phyloP scores from a whole-genome alignment of 805 yeast species.

The Teunomyces pallodes region DNA sequence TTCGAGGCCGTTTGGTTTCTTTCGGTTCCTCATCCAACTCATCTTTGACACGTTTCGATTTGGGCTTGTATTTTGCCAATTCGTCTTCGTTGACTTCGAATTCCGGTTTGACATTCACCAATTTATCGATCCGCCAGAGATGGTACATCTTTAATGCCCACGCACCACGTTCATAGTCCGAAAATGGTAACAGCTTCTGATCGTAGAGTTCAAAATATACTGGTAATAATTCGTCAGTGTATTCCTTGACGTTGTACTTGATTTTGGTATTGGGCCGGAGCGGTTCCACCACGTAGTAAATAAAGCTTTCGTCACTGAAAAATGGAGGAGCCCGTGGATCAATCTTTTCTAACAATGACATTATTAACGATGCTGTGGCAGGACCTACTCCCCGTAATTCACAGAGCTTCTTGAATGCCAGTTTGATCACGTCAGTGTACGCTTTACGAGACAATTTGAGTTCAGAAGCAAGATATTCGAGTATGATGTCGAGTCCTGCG shows the following conservation, averaged over 20 bases:
- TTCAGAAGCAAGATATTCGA: slow-evolving; percentile 5
- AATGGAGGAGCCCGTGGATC: slow-evolving; percentile 37
- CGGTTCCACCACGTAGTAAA: slow-evolving; percentile 29
- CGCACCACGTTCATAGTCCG: slow-evolving; percentile 30
- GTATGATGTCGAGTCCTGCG: slow-evolving; percentile 19
- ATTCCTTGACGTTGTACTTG: slow-evolving; percentile 44
- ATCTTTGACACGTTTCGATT: neutral
- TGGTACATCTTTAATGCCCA: slow-evolving; percentile 37
- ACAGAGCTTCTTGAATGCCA: slow-evolving; percentile 29
- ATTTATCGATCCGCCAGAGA: slow-evolving; percentile 20
- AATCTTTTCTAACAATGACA: slow-evolving; percentile 30
- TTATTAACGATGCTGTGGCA: slow-evolving; percentile 46
- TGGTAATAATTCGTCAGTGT: slow-evolving; percentile 32
- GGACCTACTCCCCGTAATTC: slow-evolving; percentile 49
- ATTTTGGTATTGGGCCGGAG: slow-evolving; percentile 26
- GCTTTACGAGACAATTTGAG: slow-evolving; percentile 7
- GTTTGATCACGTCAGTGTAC: slow-evolving; percentile 20
- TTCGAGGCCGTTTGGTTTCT: neutral
- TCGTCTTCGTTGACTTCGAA: slow-evolving; percentile 14
- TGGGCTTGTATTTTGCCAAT: slow-evolving; percentile 6
- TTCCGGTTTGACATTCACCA: slow-evolving; percentile 22
- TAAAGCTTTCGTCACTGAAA: slow-evolving; percentile 49
- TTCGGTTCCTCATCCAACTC: slow-evolving; percentile 2
- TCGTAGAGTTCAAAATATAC: slow-evolving; percentile 13
- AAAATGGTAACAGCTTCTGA: slow-evolving; percentile 8